phyloP scores from a whole-genome alignment of 2,329 filamentous ascomycete species.

The Neurospora sp. region DNA sequence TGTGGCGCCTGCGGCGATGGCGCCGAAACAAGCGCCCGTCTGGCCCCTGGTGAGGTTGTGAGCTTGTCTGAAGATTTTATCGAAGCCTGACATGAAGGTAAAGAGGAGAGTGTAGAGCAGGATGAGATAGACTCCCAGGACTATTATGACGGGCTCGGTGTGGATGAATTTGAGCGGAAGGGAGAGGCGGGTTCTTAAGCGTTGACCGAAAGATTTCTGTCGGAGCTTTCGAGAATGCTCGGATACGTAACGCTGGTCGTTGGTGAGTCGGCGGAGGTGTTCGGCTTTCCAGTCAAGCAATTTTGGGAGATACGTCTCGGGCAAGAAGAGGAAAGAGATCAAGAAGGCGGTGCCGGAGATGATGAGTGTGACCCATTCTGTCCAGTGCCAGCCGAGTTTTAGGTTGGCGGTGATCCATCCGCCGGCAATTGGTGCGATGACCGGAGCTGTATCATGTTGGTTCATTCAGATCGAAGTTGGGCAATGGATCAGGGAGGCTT shows the following conservation, averaged over 20 bases:
- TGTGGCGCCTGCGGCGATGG: slow-evolving; percentile 29
- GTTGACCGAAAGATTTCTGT: slow-evolving; percentile 24
- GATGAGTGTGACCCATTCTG: slow-evolving; percentile 33
- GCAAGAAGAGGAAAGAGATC: slow-evolving; percentile 31
- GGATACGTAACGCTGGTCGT: slow-evolving; percentile 35
- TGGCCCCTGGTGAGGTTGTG: slow-evolving; percentile 34
- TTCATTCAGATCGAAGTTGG: not conserved
- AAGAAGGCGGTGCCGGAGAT: slow-evolving; percentile 24
- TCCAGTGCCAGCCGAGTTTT: slow-evolving; percentile 34
- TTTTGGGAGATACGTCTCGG: slow-evolving; percentile 40
- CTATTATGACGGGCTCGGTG: slow-evolving; percentile 36
- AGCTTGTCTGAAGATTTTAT: slow-evolving; percentile 39
- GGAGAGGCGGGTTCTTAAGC: slow-evolving; percentile 26
- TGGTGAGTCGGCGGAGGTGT: slow-evolving; percentile 28
- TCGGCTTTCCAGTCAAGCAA: slow-evolving; percentile 33
- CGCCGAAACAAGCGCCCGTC: slow-evolving; percentile 36
- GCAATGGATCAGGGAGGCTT: slow-evolving; percentile 5
- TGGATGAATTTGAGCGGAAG: slow-evolving; percentile 32
- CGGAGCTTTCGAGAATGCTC: slow-evolving; percentile 28
- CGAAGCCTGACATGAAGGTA: slow-evolving; percentile 38
- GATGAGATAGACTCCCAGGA: slow-evolving; percentile 34
- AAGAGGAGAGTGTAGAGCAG: slow-evolving; percentile 36
- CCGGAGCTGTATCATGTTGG: slow-evolving; percentile 20
- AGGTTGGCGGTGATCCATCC: slow-evolving; percentile 30
- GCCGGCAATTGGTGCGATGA: slow-evolving; percentile 33